Evolutionary conservation across 257 asterid species (phyloP).

Genomic region (Solanum clarkiae): DNA sequence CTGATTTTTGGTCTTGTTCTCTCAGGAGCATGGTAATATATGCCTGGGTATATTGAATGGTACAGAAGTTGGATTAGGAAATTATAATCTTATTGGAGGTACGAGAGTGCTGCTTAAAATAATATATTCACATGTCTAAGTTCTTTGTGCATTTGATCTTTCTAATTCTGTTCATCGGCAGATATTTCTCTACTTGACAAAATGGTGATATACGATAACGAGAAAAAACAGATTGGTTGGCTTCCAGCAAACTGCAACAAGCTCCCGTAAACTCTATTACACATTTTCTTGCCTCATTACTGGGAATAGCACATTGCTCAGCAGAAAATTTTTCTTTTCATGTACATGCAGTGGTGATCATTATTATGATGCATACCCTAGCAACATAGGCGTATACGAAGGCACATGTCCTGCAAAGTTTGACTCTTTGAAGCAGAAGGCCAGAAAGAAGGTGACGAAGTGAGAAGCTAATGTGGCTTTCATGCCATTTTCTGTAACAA

Average conservation of each 20-base stretch:
- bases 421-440: background rate
- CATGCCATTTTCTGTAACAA: background rate
- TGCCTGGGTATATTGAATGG: slow-evolving; percentile 90
- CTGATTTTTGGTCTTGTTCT: background rate
- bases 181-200: slow-evolving; percentile 77
- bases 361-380: background rate
- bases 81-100: slow-evolving; percentile 78
- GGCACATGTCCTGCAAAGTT: background rate
- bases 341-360: background rate
- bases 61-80: slow-evolving; percentile 54
- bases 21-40: slow-evolving; percentile 66
- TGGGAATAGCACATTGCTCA: background rate
- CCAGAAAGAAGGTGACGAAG: background rate
- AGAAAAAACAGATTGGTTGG: slow-evolving; percentile 74
- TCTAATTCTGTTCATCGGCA: slow-evolving; percentile 1
- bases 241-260: slow-evolving; percentile 28
- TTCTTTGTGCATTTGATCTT: background rate
- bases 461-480: background rate
- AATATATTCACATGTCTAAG: background rate
- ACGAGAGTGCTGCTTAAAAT: background rate
- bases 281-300: background rate
- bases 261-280: slow-evolving; percentile 11
- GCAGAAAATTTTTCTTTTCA: background rate
- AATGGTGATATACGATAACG: slow-evolving; percentile 80
- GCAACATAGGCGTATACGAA: background rate